phyloP scores from a whole-genome alignment of 2,329 filamentous ascomycete species.

The Botrytis deweyae region DNA sequence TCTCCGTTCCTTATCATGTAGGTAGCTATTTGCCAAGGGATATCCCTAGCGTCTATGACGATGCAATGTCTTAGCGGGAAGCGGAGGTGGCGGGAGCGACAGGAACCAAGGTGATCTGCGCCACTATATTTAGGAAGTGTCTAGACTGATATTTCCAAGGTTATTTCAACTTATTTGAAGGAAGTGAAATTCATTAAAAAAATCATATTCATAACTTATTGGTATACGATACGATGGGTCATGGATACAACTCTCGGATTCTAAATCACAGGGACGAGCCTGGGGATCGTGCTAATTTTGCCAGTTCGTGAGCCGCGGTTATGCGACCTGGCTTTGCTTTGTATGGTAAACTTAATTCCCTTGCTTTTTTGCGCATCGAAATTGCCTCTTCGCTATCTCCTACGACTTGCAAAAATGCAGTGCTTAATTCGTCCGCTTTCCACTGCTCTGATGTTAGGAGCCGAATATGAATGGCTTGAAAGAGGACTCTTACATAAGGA shows the following conservation, averaged over 20 bases:
- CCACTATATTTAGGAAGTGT: neutral
- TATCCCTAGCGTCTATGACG: conserved; percentile 1
- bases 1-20: neutral
- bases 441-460: neutral
- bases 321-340: neutral
- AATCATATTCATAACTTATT: neutral
- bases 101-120: neutral
- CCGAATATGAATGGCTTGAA: neutral
- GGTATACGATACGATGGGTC: neutral
- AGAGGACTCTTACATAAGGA: neutral
- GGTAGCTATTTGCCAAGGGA: neutral
- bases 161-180: neutral
- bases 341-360: neutral
- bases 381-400: neutral
- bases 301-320: neutral
- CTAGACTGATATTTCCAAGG: neutral
- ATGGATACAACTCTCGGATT: neutral
- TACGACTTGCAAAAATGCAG: neutral
- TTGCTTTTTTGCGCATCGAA: neutral
- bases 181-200: neutral
- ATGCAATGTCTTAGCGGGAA: conserved; percentile 2
- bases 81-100: conserved; percentile 4
- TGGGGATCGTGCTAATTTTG: neutral
- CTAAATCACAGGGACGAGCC: neutral
- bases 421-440: neutral